A percentile compares a stretch with the other conserved stretches of the same genome.
These are phyloP conservation scores for Phyllosticta citribraziliensis DNA, from an alignment of 2,329 filamentous ascomycete species.

Conservation along the genomic window DNA sequence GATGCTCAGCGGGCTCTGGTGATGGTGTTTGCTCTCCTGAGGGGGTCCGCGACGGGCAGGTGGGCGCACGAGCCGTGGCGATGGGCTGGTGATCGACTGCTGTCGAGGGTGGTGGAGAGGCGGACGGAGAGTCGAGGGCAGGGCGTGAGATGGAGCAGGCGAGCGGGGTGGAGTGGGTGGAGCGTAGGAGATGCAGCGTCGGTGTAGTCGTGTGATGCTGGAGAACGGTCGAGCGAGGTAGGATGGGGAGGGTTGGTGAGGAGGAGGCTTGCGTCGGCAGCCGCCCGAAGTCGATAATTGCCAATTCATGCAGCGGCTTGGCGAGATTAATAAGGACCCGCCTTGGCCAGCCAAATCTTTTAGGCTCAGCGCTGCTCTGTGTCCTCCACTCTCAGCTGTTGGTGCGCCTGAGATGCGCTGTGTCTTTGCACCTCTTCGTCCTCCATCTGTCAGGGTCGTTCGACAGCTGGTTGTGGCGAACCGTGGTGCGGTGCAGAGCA, in stretches of 20 bases:
- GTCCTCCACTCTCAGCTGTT: background rate
- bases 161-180: background rate
- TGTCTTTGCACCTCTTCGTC: too few relatives aligned
- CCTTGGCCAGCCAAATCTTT: background rate
- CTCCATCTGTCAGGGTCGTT: too few relatives aligned
- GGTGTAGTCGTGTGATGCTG: constrained; percentile 5
- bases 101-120: background rate
- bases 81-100: background rate
- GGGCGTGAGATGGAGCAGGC: background rate
- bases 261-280: constrained; percentile 8
- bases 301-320: constrained; percentile 8
- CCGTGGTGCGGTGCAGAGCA: too few relatives aligned
- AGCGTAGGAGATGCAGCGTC: constrained; percentile 8
- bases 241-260: constrained; percentile 5
- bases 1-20: constrained; percentile 2
- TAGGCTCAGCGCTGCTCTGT: background rate
- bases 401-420: too few relatives aligned
- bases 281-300: constrained; percentile 11
- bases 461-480: too few relatives aligned
- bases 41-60: constrained; percentile 8
- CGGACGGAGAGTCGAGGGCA: background rate
- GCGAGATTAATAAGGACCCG: constrained; percentile 10
- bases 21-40: constrained; percentile 14
- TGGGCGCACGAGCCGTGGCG: constrained; percentile 11
- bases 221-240: constrained; percentile 1